Evolutionary conservation across 345 rosid species (phyloP).

Genomic region (Ricinus communis): DNA sequence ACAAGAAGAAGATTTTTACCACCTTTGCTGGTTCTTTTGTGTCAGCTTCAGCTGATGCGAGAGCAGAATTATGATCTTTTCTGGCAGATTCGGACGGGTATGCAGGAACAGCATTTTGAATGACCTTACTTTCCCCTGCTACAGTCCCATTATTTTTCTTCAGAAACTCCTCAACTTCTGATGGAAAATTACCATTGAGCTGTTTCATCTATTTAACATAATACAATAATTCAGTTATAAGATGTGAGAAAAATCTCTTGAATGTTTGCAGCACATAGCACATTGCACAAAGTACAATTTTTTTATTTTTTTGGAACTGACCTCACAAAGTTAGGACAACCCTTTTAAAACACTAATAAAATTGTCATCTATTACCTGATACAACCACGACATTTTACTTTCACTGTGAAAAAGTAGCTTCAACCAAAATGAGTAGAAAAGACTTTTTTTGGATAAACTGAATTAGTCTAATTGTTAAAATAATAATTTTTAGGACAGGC

Average conservation of each 20-base stretch:
- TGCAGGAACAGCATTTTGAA: slow-evolving; percentile 25
- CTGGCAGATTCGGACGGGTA: slow-evolving; percentile 33
- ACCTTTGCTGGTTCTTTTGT: slow-evolving; percentile 31
- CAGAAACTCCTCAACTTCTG: slow-evolving; percentile 59
- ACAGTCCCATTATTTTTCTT: slow-evolving; percentile 28
- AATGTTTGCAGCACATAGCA: neutral
- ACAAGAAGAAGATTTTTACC: neutral
- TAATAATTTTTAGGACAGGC: neutral
- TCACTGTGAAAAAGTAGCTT: neutral
- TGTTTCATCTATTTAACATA: slow-evolving; percentile 51
- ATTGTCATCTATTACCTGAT: neutral
- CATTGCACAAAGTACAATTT: neutral
- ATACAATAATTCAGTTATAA: slow-evolving; percentile 11
- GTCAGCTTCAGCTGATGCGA: slow-evolving; percentile 22
- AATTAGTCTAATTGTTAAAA: neutral
- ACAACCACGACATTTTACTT: neutral
- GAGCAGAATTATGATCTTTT: slow-evolving; percentile 13
- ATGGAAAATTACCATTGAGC: slow-evolving; percentile 65
- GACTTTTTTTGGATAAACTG: neutral
- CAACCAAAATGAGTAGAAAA: neutral
- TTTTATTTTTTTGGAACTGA: no score
- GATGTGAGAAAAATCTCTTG: slow-evolving; percentile 2
- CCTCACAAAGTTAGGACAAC: neutral
- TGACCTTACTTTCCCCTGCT: slow-evolving; percentile 18
- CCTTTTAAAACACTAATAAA: neutral